phyloP scores from a whole-genome alignment of 352 stramenopile species.

The Elongisporangium anandrum region DNA sequence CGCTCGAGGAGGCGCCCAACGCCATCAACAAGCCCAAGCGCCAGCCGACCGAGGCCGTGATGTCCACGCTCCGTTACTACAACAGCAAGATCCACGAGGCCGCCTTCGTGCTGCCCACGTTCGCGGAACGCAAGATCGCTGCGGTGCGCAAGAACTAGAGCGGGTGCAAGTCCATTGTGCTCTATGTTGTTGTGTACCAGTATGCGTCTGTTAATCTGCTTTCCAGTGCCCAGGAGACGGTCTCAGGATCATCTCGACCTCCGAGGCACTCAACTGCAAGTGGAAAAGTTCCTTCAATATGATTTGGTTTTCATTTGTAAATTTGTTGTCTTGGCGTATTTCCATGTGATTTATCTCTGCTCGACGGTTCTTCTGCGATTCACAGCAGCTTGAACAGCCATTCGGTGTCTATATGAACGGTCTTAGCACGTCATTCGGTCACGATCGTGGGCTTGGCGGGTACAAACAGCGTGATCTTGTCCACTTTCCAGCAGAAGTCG shows the following conservation, averaged over 20 bases:
- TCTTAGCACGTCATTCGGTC: conserved; percentile 12
- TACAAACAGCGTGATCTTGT: conserved; percentile 79
- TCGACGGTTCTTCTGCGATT: neutral
- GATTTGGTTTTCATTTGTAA: conserved; percentile 2
- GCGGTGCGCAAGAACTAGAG: conserved; percentile 68
- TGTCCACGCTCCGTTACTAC: conserved; percentile 93
- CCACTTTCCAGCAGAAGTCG: conserved; percentile 74
- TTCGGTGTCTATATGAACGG: neutral
- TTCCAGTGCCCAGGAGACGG: neutral
- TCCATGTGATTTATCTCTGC: neutral
- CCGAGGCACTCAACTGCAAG: neutral
- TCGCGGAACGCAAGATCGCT: conserved; percentile 87
- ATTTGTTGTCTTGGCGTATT: neutral
- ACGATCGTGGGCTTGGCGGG: conserved; percentile 14
- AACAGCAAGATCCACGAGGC: conserved; percentile 91
- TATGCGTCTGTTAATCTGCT: neutral
- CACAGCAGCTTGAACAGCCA: neutral
- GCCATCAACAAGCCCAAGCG: conserved; percentile 72
- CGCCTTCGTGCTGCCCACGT: conserved; percentile 96
- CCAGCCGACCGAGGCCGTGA: conserved; percentile 41
- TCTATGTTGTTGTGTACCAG: neutral
- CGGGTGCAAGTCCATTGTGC: neutral
- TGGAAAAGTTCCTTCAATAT: conserved; percentile 1
- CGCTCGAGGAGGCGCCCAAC: conserved; percentile 56
- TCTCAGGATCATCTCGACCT: neutral